A percentile compares a stretch with the other conserved stretches of the same genome.
Conservation (phyloP, 139 green algal species). For the Haematococcus lacustris region DNA sequence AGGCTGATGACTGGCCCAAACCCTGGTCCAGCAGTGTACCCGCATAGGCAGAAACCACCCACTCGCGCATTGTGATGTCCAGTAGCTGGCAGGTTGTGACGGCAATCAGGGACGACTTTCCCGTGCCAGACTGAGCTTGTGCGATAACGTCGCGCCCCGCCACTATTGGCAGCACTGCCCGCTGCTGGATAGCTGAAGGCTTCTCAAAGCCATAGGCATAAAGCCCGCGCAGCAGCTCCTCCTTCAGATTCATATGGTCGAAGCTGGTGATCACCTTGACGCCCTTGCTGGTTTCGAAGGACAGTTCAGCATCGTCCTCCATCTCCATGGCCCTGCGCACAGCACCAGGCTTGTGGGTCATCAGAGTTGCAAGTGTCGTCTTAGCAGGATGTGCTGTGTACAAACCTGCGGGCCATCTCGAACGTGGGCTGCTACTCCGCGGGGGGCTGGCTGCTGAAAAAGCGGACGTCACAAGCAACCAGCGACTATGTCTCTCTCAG, state of each 20-base stretch:
- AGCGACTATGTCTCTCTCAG: no score
- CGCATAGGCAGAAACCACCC: conserved; percentile 16
- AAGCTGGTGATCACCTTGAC: conserved; percentile 79
- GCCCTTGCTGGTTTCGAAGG: conserved; percentile 74
- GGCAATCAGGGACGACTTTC: conserved; percentile 95
- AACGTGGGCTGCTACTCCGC: no score
- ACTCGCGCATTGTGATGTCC: conserved; percentile 71
- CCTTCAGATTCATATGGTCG: conserved; percentile 86
- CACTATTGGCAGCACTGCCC: conserved; percentile 89
- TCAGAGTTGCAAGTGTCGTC: no score
- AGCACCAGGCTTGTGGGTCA: no score
- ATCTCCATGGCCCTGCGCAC: no score
- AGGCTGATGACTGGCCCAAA: no score
- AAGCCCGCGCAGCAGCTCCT: conserved; percentile 89
- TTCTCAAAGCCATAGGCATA: conserved; percentile 97
- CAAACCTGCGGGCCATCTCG: no score
- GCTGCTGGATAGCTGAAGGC: conserved; percentile 97
- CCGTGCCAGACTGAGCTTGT: conserved; percentile 95
- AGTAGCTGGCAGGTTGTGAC: conserved; percentile 83
- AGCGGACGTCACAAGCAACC: no score
- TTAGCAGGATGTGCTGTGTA: no score
- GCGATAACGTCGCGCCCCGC: conserved; percentile 92
- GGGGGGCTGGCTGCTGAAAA: no score
- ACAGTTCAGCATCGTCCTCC: conserved; percentile 29
- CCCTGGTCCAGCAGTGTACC: no score